These are phyloP conservation scores for Termitomyces sp. DNA, from an alignment of 768 basidiomycete species.

Conservation along the genomic window DNA sequence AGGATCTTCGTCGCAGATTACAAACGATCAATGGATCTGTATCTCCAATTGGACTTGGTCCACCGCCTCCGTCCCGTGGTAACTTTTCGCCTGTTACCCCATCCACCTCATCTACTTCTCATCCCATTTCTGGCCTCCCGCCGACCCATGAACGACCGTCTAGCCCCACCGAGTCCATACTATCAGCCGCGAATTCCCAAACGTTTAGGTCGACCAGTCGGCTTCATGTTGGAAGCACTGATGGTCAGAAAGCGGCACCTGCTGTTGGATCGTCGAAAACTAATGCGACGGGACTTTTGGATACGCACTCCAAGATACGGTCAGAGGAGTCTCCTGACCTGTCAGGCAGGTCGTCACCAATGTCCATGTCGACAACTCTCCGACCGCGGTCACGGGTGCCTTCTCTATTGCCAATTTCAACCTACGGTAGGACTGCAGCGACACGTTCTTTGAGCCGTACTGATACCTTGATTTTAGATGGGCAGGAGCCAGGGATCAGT, in stretches of 20 bases:
- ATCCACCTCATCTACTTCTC: constrained; percentile 28
- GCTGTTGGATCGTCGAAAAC: constrained; percentile 84
- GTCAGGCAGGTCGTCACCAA: constrained; percentile 80
- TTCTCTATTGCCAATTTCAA: constrained; percentile 62
- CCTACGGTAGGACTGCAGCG: constrained; percentile 54
- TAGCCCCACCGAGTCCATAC: constrained; percentile 82
- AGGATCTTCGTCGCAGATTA: constrained; percentile 76
- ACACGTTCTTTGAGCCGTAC: background rate
- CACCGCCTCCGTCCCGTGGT: constrained; percentile 37
- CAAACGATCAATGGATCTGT: constrained; percentile 72
- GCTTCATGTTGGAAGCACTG: constrained; percentile 68
- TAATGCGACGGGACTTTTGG: constrained; percentile 80
- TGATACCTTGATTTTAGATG: constrained; percentile 49
- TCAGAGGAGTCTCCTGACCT: constrained; percentile 66
- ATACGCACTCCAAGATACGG: constrained; percentile 68
- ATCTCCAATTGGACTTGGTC: constrained; percentile 54
- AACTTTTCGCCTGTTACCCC: constrained; percentile 36
- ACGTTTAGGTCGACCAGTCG: constrained; percentile 57
- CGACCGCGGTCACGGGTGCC: constrained; percentile 49
- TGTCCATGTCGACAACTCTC: constrained; percentile 57
- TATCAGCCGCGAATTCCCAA: constrained; percentile 69
- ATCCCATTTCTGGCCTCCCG: constrained; percentile 24
- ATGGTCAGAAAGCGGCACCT: constrained; percentile 85
- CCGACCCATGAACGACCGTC: constrained; percentile 52
- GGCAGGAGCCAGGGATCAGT: constrained; percentile 86